Evolutionary conservation across 2,329 filamentous ascomycete genomes (phyloP).

Genomic region (Tolypocladium tropicale): DNA sequence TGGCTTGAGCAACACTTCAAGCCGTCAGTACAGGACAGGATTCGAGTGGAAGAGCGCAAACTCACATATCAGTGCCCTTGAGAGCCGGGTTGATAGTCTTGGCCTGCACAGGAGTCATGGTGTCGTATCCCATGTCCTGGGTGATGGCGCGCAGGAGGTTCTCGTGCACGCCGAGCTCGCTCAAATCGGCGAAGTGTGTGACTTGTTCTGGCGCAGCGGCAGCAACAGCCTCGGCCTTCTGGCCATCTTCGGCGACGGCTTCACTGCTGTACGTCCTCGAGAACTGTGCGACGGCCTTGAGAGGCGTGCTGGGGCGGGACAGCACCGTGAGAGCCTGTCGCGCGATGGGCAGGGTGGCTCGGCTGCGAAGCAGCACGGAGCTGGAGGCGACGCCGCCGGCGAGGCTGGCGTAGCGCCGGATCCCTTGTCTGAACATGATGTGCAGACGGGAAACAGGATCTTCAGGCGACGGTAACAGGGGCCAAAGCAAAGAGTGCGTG

Average conservation of each 20-base stretch:
- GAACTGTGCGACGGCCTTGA: constrained; percentile 12
- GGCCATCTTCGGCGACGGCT: constrained; percentile 16
- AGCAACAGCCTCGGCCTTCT: constrained; percentile 2
- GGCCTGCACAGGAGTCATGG: constrained; percentile 88
- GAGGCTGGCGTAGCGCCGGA: constrained; percentile 28
- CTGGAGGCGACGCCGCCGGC: constrained; percentile 20
- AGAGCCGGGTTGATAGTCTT: constrained; percentile 74
- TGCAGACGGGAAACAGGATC: neutral
- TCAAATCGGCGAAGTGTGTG: constrained; percentile 35
- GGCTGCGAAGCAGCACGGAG: constrained; percentile 18
- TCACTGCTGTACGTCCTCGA: constrained; percentile 30
- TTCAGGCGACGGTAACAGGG: neutral
- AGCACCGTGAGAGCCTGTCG: constrained; percentile 10
- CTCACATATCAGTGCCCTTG: constrained; percentile 73
- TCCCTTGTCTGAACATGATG: constrained; percentile 25
- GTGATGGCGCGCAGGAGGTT: constrained; percentile 61
- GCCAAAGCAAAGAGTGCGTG: neutral
- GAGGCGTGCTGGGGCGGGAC: constrained; percentile 6
- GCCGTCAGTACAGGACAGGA: constrained; percentile 8
- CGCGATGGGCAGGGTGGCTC: constrained; percentile 13
- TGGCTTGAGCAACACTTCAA: constrained; percentile 76
- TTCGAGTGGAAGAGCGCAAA: constrained; percentile 7
- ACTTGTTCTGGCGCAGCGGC: constrained; percentile 13
- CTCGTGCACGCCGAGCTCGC: constrained; percentile 43
- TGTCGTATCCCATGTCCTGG: constrained; percentile 61